phyloP scores from a whole-genome alignment of 2,329 filamentous ascomycete genomes.

The Trichophyton benhamiae region DNA sequence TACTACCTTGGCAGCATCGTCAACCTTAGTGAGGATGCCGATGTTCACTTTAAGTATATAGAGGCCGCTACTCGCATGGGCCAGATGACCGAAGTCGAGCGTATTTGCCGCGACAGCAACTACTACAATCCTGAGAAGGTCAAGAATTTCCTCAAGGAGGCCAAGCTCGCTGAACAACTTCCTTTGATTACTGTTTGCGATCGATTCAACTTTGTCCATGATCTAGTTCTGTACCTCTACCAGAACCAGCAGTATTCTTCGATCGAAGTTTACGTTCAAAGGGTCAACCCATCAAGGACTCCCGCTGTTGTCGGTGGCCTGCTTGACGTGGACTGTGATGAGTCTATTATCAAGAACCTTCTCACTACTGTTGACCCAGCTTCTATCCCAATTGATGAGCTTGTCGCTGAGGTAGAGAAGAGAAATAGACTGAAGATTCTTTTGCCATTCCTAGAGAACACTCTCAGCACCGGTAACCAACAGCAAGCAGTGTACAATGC shows the following conservation, averaged over 20 bases:
- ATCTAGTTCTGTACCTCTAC: constrained; percentile 90
- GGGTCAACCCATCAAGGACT: constrained; percentile 82
- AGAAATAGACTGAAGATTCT: constrained; percentile 92
- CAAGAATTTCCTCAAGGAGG: constrained; percentile 98
- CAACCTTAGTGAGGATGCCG: constrained; percentile 86
- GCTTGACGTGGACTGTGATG: constrained; percentile 93
- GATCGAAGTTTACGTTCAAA: constrained; percentile 95
- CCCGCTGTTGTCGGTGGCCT: constrained; percentile 88
- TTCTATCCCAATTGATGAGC: constrained; percentile 83
- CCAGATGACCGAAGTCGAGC: constrained; percentile 90
- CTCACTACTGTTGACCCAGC: constrained; percentile 71
- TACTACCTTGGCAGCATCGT: constrained; percentile 98
- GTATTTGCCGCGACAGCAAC: constrained; percentile 89
- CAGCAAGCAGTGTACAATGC: constrained; percentile 97
- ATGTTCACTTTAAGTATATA: constrained; percentile 99
- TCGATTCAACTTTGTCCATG: constrained; percentile 97
- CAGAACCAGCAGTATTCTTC: constrained; percentile 99
- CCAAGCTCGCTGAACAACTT: constrained; percentile 78
- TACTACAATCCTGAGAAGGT: constrained; percentile 87
- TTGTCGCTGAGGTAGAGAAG: constrained; percentile 88
- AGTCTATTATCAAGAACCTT: constrained; percentile 87
- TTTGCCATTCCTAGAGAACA: constrained; percentile 88
- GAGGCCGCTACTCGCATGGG: constrained; percentile 90
- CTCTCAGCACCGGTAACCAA: constrained; percentile 77
- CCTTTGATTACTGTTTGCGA: constrained; percentile 98